Percentiles rank a stretch among this genome's conserved stretches.
Conservation (phyloP, 73 alveolate genomes). For the Urostyla sp. region DNA sequence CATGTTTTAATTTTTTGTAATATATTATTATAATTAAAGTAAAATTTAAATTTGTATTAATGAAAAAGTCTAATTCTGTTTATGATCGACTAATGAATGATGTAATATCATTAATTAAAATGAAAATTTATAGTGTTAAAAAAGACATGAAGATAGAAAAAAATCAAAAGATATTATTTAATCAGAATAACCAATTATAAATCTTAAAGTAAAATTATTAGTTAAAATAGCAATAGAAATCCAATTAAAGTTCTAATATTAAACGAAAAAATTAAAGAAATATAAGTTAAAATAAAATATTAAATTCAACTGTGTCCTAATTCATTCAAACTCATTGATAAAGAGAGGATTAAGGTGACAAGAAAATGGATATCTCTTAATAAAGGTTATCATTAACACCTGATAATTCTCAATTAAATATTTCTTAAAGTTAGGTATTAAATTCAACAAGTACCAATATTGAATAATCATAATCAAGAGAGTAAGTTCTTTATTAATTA, state of each 20-base stretch:
- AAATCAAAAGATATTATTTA: neutral
- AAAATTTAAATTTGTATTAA: too few relatives aligned
- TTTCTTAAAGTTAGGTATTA: too few relatives aligned
- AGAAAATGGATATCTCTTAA: too few relatives aligned
- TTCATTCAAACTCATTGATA: neutral
- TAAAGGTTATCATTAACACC: too few relatives aligned
- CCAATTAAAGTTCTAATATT: neutral
- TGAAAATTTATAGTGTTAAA: conserved; percentile 22
- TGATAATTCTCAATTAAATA: too few relatives aligned
- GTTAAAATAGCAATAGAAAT: neutral
- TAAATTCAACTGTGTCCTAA: neutral
- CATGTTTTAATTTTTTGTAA: conserved; percentile 29
- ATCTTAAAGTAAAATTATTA: neutral
- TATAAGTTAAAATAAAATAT: neutral
- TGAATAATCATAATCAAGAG: too few relatives aligned
- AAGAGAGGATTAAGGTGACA: neutral
- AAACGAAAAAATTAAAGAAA: neutral
- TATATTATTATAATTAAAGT: conserved; percentile 29
- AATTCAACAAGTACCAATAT: too few relatives aligned
- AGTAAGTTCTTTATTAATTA: too few relatives aligned
- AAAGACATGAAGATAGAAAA: conserved; percentile 5
- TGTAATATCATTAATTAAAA: neutral
- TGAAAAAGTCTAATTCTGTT: neutral
- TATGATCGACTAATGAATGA: conserved; percentile 43
- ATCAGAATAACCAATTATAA: neutral